phyloP scores from a whole-genome alignment of 257 asterid genomes.

The Ilex aquifolium region DNA sequence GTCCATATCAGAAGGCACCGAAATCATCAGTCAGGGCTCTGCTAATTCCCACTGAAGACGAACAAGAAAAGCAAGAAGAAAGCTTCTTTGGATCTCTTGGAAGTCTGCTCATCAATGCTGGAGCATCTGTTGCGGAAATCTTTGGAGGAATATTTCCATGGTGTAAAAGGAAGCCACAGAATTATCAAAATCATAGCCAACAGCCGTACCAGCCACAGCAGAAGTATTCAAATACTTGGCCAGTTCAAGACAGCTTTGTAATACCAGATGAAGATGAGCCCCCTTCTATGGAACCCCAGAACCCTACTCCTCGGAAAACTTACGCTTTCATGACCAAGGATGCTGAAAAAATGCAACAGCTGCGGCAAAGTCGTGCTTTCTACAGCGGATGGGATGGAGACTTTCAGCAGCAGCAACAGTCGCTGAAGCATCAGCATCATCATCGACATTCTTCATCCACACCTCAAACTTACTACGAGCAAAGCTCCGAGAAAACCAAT shows the following conservation, averaged over 20 bases:
- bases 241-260: conserved; percentile 75
- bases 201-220: conserved; percentile 41
- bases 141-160: conserved; percentile 61
- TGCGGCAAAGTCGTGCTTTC: conserved; percentile 65
- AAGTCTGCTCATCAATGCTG: conserved; percentile 49
- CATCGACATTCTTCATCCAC: conserved; percentile 53
- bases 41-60: conserved; percentile 63
- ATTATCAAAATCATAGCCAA: conserved; percentile 30
- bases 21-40: conserved; percentile 55
- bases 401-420: conserved; percentile 18
- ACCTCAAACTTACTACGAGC: conserved; percentile 72
- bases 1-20: conserved; percentile 44
- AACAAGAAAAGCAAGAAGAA: conserved; percentile 75
- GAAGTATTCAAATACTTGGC: conserved; percentile 49
- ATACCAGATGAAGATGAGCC: conserved; percentile 77
- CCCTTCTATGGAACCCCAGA: conserved; percentile 59
- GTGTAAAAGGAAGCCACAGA: conserved; percentile 40
- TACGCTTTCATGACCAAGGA: conserved; percentile 90
- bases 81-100: conserved; percentile 58
- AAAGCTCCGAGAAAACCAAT: conserved; percentile 45
- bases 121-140: conserved; percentile 60
- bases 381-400: conserved; percentile 71
- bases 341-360: conserved; percentile 85
- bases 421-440: conserved; percentile 65
- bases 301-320: conserved; percentile 87